Base-by-base conservation (phyloP, 108 stramenopile genomes). In the Schizochytrium sp. region DNA sequence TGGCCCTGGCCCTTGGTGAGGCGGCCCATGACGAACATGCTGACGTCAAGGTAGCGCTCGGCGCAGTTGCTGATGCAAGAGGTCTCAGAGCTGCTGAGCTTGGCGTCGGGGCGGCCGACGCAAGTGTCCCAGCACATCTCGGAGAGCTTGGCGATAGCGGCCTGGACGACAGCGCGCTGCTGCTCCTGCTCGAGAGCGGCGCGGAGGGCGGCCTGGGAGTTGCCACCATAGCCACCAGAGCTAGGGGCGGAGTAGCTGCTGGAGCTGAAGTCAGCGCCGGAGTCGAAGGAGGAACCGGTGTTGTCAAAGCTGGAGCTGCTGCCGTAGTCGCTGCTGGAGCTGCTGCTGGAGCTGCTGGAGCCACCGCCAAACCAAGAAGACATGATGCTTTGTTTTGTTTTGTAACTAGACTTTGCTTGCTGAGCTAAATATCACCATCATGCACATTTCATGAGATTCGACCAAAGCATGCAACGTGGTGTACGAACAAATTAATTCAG, bases 61-160 rank as follows among this genome's bases (percentile, higher is more conserved):
- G 76, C 76, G 76, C 76, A 83, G 76, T 55, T 83, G 76, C 17
- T 55, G 47, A 83, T 83, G 76, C 76, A 83, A 10, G 47, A 17
- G 38, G 49, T 47, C 76, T 83, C 76, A 38, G 76, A 83, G 76
- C 76, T 83, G 76, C 76, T 83, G 50, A 83, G 76, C 76, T 83
- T 83, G 50, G 76, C 76, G 76, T 83, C 76, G 53, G 76, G 76
- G 50, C 53, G 47, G 76, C 76, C 76, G 50, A 83, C 76, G 76
- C 76, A 83, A 13, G 76, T 83, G 47, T 83, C 76, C 76, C 76
- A 83, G 76, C 76, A 83, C 76, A 83, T 49, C 76, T 83, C 76
- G 38, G 76, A 55, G 53, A 83, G 76, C 76, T 83, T 83, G 76
- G 76, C 76, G 76, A 83, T 83, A 53, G 76, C 76, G 12, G 76